Evolutionary conservation across 768 basidiomycete species (phyloP).

Genomic region (Amanita phalloides): DNA sequence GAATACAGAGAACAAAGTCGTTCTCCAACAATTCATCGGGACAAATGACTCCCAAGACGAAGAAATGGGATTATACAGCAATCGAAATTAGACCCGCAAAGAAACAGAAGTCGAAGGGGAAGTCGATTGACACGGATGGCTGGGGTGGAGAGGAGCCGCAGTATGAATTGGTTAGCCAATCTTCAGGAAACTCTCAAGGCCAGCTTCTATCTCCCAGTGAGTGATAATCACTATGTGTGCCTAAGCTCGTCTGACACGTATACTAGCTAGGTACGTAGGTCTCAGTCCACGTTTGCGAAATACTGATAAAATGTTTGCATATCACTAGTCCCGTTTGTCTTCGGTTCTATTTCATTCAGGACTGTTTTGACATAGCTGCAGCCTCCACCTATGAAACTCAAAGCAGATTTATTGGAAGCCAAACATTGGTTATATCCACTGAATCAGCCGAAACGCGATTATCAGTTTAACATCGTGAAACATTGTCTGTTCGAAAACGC

Average conservation of each 20-base stretch:
- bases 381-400: slow-evolving; percentile 71
- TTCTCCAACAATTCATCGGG: slow-evolving; percentile 38
- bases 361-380: slow-evolving; percentile 14
- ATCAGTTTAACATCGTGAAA: slow-evolving; percentile 89
- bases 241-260: slow-evolving; percentile 5
- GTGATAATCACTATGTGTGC: slow-evolving; percentile 15
- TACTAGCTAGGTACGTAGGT: slow-evolving; percentile 41
- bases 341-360: background rate
- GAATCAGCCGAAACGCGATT: slow-evolving; percentile 81
- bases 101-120: slow-evolving; percentile 45
- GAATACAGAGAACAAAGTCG: slow-evolving; percentile 27
- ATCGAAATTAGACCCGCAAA: slow-evolving; percentile 52
- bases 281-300: background rate
- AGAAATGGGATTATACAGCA: slow-evolving; percentile 85
- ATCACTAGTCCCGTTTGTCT: slow-evolving; percentile 4
- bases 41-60: slow-evolving; percentile 52
- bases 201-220: slow-evolving; percentile 54
- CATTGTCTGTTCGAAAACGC: slow-evolving; percentile 86
- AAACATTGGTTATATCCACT: slow-evolving; percentile 89
- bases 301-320: background rate
- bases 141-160: slow-evolving; percentile 46
- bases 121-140: slow-evolving; percentile 33
- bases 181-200: background rate
- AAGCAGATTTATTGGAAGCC: slow-evolving; percentile 64
- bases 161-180: slow-evolving; percentile 51